Evolutionary conservation across 345 rosid species (phyloP).

Genomic region (Eucalyptus guilfoylei): DNA sequence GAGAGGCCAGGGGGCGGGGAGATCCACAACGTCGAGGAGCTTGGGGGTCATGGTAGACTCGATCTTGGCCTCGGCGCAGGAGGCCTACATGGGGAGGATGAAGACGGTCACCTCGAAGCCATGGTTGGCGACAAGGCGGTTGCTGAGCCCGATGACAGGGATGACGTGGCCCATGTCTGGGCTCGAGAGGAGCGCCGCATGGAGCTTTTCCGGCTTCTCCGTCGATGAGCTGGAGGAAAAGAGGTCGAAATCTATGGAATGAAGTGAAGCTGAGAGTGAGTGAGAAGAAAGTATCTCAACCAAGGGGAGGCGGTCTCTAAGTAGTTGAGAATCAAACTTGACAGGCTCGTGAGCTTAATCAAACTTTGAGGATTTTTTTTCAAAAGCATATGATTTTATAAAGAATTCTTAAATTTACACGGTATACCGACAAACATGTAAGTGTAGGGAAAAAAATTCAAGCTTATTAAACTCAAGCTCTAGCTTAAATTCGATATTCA

Average conservation of each 20-base stretch:
- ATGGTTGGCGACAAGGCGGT: neutral
- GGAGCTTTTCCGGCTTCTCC: neutral
- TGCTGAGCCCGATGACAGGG: neutral
- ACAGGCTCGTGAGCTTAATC: neutral
- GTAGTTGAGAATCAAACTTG: neutral
- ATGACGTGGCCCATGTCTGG: neutral
- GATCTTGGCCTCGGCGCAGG: neutral
- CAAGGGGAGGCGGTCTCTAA: neutral
- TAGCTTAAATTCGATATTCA: neutral
- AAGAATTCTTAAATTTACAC: neutral
- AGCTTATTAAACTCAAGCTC: neutral
- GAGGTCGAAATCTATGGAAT: neutral
- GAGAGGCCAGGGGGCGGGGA: constrained; percentile 18
- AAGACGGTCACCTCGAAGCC: neutral
- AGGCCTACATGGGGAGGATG: neutral
- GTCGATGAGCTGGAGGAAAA: neutral
- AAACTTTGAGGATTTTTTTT: neutral
- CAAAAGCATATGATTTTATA: neutral
- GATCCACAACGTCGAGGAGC: constrained; percentile 2
- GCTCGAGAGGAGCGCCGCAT: too few relatives aligned
- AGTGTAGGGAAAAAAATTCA: neutral
- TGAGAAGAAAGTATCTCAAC: neutral
- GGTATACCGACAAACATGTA: neutral
- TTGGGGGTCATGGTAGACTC: neutral
- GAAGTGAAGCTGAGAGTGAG: neutral